Evolutionary conservation across 305 asterid genomes (phyloP), one percentile per base, ranked within the genome.

Genomic region (Fraxinus albicans): DNA sequence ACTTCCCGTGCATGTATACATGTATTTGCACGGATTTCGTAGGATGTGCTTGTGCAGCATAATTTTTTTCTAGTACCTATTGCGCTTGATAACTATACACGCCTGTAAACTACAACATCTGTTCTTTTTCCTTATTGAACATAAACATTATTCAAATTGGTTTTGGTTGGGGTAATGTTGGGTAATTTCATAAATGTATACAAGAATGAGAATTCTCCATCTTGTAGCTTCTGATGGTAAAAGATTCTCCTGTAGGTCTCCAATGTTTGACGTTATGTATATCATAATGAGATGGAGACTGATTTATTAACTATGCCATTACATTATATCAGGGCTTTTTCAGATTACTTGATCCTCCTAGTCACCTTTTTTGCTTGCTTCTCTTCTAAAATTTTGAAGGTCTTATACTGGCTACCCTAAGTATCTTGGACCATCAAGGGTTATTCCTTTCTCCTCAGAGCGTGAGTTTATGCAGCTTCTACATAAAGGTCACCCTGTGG

Each of bases 371-470:
- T 75, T 4, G 13, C 8, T 63, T 74, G 42, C 60, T 7, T 55
- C 80, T 17, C 77, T 80, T 79, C 27, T 36, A 33, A 79, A 78
- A 78, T 70, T 77, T 84, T 36, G 42, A 79, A 96, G 99, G 91
- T 93, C 92, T 90, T 94, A 96, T 79, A 94, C 97, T 25, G 95
- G 98, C 65, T 93, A 88, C 78, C 98, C 98, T 0, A 96, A 93
- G 91, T 97, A 96, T 91, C 97, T 94, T 82, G 98, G 98, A 76
- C 95, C 97, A 10, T 93, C 99, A 19, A 91, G 86, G 85, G 93
- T 94, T 80, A 85, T 96, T 76, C 96, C 91, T 86, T 96, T 94
- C 83, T 89, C 97, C 27, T 93, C 98, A 1, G 99, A 96, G 90
- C 95, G 94, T 10, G 98, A 96, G 83, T 33, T 33, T 33, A 33